Evolutionary conservation across 495 filamentous ascomycete genomes (phyloP).

Genomic region (Xylaria castorea): DNA sequence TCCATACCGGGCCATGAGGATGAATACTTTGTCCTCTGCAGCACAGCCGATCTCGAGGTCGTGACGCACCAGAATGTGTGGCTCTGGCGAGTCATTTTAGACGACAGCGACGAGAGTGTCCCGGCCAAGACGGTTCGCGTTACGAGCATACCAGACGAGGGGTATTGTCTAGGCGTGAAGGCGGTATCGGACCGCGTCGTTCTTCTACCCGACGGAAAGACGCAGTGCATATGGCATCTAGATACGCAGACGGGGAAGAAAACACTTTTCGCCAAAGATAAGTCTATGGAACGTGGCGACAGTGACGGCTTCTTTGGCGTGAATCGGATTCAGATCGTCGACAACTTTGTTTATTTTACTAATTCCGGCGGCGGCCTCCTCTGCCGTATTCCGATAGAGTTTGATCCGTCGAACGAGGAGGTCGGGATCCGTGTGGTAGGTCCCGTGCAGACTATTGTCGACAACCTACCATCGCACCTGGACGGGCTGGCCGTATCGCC

Average conservation of each 20-base stretch:
- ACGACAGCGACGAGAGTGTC: conserved; percentile 31
- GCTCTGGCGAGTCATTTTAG: conserved; percentile 40
- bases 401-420: conserved; percentile 26
- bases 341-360: conserved; percentile 38
- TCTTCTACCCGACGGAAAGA: conserved; percentile 35
- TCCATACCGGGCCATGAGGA: conserved; percentile 35
- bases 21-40: conserved; percentile 37
- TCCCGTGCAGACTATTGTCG: conserved; percentile 31
- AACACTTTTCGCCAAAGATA: conserved; percentile 30
- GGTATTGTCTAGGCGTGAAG: conserved; percentile 33
- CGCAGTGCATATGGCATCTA: conserved; percentile 37
- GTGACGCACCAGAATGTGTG: conserved; percentile 31
- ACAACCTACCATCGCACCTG: conserved; percentile 34
- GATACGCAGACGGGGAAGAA: conserved; percentile 35
- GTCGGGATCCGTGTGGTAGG: conserved; percentile 35
- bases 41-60: conserved; percentile 33
- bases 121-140: conserved; percentile 34
- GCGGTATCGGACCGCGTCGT: conserved; percentile 34
- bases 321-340: conserved; percentile 36
- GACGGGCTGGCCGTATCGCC: conserved; percentile 37
- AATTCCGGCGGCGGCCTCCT: conserved; percentile 39
- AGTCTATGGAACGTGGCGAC: conserved; percentile 32
- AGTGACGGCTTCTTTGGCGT: conserved; percentile 38
- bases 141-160: conserved; percentile 27
- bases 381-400: conserved; percentile 38